These are phyloP conservation scores for Candida silvicultrix DNA, from an alignment of 805 yeast genomes.

Conservation along the genomic window DNA sequence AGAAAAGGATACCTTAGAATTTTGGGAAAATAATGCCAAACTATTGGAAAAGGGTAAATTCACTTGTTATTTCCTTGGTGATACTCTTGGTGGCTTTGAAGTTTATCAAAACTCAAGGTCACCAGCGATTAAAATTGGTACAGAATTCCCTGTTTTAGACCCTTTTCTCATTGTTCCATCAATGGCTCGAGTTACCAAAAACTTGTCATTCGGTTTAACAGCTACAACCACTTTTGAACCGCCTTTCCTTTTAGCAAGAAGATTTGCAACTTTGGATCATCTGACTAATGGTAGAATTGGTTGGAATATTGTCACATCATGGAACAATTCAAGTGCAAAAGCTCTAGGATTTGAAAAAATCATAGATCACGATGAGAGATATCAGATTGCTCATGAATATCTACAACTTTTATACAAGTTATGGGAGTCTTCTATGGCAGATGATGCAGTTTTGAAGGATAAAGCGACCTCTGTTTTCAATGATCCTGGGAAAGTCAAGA, in stretches of 20 bases:
- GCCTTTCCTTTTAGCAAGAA: constrained; percentile 34
- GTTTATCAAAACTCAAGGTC: constrained; percentile 31
- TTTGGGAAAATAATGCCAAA: constrained; percentile 22
- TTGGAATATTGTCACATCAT: constrained; percentile 40
- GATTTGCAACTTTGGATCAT: constrained; percentile 36
- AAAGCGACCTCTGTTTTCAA: constrained; percentile 20
- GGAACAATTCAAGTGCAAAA: constrained; percentile 35
- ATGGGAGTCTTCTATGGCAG: constrained; percentile 34
- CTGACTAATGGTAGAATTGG: constrained; percentile 38
- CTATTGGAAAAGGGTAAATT: constrained; percentile 31
- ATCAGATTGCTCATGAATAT: constrained; percentile 35
- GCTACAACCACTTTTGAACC: constrained; percentile 36
- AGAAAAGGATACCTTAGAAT: constrained; percentile 10
- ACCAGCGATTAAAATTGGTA: constrained; percentile 25
- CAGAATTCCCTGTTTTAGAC: constrained; percentile 27
- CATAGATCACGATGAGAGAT: constrained; percentile 35
- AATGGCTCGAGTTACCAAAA: constrained; percentile 36
- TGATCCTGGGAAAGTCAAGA: constrained; percentile 31
- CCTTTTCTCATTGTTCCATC: constrained; percentile 27
- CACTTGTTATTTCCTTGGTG: constrained; percentile 31
- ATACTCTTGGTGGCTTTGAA: constrained; percentile 34
- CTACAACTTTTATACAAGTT: constrained; percentile 32
- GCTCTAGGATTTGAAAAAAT: constrained; percentile 29
- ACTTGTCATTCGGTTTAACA: constrained; percentile 34
- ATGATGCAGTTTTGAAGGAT: constrained; percentile 26